These are phyloP conservation scores for Silene noctiflora DNA, from an alignment of 179 eudicot species.

Conservation along the genomic window DNA sequence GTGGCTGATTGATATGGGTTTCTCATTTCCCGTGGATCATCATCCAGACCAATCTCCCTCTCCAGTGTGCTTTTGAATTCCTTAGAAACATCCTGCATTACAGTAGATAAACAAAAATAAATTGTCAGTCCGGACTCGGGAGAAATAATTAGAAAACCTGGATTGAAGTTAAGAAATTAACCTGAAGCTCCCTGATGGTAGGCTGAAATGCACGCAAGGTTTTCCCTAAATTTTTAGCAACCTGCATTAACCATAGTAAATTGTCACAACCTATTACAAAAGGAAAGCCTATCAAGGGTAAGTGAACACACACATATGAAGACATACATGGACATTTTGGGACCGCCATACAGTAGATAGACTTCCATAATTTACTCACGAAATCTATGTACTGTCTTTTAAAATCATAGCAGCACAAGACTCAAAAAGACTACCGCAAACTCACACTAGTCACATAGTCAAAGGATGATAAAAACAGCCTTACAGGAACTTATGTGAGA, in stretches of 20 bases:
- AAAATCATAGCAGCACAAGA: background rate
- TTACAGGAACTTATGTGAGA: too few species aligned
- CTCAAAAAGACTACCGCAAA: background rate
- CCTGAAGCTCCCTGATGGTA: conserved; percentile 95
- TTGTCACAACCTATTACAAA: background rate
- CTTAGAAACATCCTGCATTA: conserved; percentile 75
- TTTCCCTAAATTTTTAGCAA: conserved; percentile 84
- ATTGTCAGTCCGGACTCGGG: conserved; percentile 6
- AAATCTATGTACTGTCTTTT: too few species aligned
- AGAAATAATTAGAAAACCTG: conserved; percentile 1
- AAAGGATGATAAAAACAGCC: background rate
- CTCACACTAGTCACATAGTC: background rate
- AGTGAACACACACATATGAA: background rate
- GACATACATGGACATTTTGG: conserved; percentile 1
- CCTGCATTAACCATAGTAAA: conserved; percentile 45
- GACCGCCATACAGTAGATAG: background rate
- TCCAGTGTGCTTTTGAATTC: conserved; percentile 92
- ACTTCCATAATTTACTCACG: background rate
- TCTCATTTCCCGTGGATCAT: conserved; percentile 40
- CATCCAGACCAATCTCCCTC: conserved; percentile 91
- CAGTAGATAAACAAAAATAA: conserved; percentile 9
- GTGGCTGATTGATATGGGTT: conserved; percentile 37
- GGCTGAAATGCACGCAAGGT: conserved; percentile 92
- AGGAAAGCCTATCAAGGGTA: background rate
- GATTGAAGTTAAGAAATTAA: conserved; percentile 19